Evolutionary conservation across 176 grass and related monocot genomes (phyloP).

Genomic region (Dactylis glomerata): DNA sequence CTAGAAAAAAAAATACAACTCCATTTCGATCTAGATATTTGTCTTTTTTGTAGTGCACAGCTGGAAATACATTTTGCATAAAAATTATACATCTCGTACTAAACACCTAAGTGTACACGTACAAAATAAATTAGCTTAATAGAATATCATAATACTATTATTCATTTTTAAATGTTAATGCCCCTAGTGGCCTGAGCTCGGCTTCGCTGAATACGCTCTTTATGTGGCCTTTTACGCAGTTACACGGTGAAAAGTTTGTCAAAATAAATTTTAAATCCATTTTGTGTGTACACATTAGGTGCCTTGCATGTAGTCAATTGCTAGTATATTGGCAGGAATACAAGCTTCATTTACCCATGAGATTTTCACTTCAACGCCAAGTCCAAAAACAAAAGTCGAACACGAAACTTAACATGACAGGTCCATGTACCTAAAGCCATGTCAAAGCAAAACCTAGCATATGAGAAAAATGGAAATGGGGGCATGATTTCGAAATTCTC

Average conservation of each 20-base stretch:
- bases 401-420: slow-evolving; percentile 21
- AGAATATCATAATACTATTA: background rate
- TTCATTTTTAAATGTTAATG: background rate
- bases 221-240: no score
- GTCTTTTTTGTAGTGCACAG: no score
- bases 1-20: no score
- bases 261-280: background rate
- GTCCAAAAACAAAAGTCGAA: slow-evolving; percentile 8
- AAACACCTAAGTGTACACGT: background rate
- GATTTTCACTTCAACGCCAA: background rate
- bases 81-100: background rate
- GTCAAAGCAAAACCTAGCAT: background rate
- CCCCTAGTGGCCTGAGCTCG: no score
- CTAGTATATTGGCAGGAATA: background rate
- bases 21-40: no score
- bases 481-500: background rate
- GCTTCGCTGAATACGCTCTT: no score
- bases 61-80: no score
- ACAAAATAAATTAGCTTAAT: no score
- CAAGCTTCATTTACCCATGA: background rate
- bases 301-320: background rate
- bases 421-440: slow-evolving; percentile 18
- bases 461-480: background rate
- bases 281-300: background rate
- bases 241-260: no score